Percentiles rank a stretch among this genome's conserved stretches.
These are phyloP conservation scores for Kodamaea hsintzibuensis DNA, from an alignment of 805 yeast species.

Conservation along the genomic window DNA sequence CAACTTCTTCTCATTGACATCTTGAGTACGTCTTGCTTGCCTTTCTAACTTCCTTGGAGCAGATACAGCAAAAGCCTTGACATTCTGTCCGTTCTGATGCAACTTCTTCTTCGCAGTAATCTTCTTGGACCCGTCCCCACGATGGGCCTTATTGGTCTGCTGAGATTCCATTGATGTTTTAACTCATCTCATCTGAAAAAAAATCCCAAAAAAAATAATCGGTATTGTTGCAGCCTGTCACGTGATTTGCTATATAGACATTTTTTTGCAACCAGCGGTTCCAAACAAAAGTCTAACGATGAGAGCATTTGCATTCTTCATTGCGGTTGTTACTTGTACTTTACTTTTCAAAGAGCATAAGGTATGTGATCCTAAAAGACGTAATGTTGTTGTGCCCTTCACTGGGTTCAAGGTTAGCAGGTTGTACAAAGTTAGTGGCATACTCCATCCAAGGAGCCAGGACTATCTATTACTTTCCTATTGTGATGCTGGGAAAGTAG, in stretches of 20 bases:
- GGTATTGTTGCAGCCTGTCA: constrained; percentile 1
- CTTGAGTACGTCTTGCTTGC: constrained; percentile 82
- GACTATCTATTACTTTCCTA: constrained; percentile 50
- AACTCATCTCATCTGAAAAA: constrained; percentile 10
- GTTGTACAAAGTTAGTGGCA: constrained; percentile 42
- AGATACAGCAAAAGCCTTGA: constrained; percentile 45
- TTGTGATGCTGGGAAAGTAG: constrained; percentile 52
- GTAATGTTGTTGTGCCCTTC: constrained; percentile 34
- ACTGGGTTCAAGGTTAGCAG: constrained; percentile 59
- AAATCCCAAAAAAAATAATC: neutral
- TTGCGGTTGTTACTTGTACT: neutral
- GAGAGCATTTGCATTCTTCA: neutral
- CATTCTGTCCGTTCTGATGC: constrained; percentile 73
- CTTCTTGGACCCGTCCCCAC: constrained; percentile 49
- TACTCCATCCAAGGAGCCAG: constrained; percentile 33
- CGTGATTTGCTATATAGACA: neutral
- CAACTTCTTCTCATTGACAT: constrained; percentile 74
- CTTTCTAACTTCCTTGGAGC: constrained; percentile 83
- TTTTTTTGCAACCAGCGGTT: constrained; percentile 5
- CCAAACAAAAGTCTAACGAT: neutral
- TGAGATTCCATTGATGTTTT: constrained; percentile 23
- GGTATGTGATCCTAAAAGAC: constrained; percentile 33
- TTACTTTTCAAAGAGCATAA: constrained; percentile 29
- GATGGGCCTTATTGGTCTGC: constrained; percentile 81
- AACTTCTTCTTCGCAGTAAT: constrained; percentile 80